Evolutionary conservation across 2,329 filamentous ascomycete genomes (phyloP).

Genomic region (Fusarium nygamai): DNA sequence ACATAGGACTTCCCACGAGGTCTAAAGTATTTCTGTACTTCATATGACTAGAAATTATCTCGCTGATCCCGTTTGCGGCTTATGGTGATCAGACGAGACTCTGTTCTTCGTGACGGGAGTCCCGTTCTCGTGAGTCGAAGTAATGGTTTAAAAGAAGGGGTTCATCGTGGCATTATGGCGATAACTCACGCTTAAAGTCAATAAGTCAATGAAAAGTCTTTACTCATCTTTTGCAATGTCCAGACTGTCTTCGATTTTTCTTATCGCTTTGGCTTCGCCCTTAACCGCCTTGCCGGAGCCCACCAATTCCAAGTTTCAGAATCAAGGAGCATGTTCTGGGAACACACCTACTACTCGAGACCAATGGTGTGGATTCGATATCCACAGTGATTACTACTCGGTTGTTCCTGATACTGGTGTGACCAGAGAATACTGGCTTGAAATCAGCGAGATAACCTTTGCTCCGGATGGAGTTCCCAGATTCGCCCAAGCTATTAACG

Average conservation of each 20-base stretch:
- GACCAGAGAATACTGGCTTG: slow-evolving; percentile 61
- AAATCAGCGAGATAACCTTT: slow-evolving; percentile 51
- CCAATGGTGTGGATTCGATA: slow-evolving; percentile 60
- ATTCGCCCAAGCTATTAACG: slow-evolving; percentile 62
- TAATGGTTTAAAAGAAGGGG: slow-evolving; percentile 9
- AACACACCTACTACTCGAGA: slow-evolving; percentile 48
- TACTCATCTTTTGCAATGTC: slow-evolving; percentile 1
- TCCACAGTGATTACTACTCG: slow-evolving; percentile 58
- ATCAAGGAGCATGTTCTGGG: slow-evolving; percentile 22
- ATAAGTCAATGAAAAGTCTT: background rate
- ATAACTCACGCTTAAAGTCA: background rate
- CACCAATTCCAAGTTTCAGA: slow-evolving; percentile 1
- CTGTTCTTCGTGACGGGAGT: slow-evolving; percentile 1
- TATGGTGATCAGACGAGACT: background rate
- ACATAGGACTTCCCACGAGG: background rate
- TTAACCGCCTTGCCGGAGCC: slow-evolving; percentile 12
- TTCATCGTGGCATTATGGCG: background rate
- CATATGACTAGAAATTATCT: background rate
- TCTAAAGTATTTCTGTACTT: background rate
- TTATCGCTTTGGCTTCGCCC: background rate
- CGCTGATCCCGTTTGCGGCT: slow-evolving; percentile 15
- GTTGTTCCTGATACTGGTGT: slow-evolving; percentile 59
- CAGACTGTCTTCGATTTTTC: background rate
- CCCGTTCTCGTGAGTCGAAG: background rate
- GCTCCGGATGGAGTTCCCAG: slow-evolving; percentile 59